A percentile compares a stretch with the other conserved stretches of the same genome.
Conservation (phyloP, 139 green algal genomes). For the Coelastrella sp. region DNA sequence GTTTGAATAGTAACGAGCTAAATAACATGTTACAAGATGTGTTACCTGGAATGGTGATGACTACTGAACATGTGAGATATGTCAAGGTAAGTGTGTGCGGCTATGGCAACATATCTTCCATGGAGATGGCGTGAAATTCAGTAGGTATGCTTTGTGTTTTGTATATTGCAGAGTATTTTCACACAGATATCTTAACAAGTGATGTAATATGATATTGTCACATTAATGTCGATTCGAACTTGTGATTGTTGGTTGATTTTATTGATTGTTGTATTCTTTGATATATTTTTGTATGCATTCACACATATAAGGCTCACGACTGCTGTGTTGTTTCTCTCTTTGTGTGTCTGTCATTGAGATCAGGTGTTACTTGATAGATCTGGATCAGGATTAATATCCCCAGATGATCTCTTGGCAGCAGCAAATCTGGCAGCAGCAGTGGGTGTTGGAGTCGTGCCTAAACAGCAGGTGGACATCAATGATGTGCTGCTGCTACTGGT, state of each 20-base stretch:
- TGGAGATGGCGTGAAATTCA: no score
- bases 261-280: no score
- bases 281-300: no score
- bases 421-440: not conserved
- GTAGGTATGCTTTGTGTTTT: not conserved
- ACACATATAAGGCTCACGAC: not conserved
- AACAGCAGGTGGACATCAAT: not conserved
- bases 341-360: not conserved
- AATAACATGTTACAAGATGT: not conserved
- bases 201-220: no score
- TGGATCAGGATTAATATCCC: not conserved
- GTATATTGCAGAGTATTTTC: not conserved
- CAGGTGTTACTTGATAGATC: slow-evolving; percentile 23
- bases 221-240: no score
- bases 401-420: not conserved
- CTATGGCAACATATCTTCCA: no score
- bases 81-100: not conserved
- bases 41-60: not conserved
- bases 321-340: not conserved
- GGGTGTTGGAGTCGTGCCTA: not conserved
- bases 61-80: not conserved
- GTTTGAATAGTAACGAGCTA: slow-evolving; percentile 2
- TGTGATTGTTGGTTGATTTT: no score
- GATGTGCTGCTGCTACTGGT: slow-evolving; percentile 31
- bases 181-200: not conserved